Conservation (phyloP, 805 yeast genomes). For the Schwanniomyces vanrijiae region DNA sequence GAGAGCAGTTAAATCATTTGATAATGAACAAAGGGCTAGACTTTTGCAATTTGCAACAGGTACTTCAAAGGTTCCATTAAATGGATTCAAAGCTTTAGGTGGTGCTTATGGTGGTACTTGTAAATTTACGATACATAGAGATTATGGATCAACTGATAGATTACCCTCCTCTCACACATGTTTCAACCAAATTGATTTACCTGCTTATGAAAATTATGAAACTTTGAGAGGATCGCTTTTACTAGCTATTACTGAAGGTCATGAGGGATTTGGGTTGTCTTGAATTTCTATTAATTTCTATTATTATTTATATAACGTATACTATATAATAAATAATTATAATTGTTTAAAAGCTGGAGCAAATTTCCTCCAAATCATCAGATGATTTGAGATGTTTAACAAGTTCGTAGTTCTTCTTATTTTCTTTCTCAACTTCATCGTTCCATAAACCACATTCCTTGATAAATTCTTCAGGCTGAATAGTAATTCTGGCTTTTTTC, state of each 20-base stretch:
- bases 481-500: conserved; percentile 67
- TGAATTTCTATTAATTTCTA: conserved; percentile 9
- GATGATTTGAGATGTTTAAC: conserved; percentile 37
- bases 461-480: conserved; percentile 62
- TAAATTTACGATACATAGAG: conserved; percentile 86
- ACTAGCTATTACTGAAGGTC: conserved; percentile 89
- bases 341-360: conserved; percentile 1
- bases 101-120: conserved; percentile 79
- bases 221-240: conserved; percentile 76
- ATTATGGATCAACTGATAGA: conserved; percentile 80
- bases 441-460: conserved; percentile 55
- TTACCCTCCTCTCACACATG: conserved; percentile 97
- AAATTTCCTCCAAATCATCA: conserved; percentile 30
- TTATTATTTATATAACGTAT: background rate
- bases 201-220: conserved; percentile 89
- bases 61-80: conserved; percentile 91
- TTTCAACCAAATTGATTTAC: conserved; percentile 91
- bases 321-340: background rate
- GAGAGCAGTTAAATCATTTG: conserved; percentile 95
- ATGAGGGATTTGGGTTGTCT: conserved; percentile 94
- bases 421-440: conserved; percentile 47
- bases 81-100: conserved; percentile 86
- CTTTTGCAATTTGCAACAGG: conserved; percentile 95
- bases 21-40: conserved; percentile 90
- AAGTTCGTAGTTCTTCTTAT: conserved; percentile 36